phyloP scores from a whole-genome alignment of 106 monocot genomes.

The Phalaenopsis aphrodite region DNA sequence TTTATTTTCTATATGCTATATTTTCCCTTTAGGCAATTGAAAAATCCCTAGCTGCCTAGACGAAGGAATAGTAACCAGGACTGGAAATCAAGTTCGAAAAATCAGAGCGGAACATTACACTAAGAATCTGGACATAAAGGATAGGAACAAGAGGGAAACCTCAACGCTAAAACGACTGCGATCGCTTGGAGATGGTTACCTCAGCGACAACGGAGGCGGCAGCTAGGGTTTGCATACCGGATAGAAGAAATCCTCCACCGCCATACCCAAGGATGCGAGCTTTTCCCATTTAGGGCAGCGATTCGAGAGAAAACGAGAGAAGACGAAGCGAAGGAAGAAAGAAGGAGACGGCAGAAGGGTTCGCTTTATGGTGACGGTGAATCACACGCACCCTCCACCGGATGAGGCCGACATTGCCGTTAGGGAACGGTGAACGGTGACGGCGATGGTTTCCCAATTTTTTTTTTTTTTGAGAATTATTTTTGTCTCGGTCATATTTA shows the following conservation, averaged over 20 bases:
- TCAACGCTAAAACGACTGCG: constrained; percentile 9
- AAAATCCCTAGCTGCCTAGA: background rate
- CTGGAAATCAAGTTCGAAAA: background rate
- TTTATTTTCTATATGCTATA: background rate
- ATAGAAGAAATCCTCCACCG: background rate
- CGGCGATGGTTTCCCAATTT: background rate
- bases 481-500: background rate
- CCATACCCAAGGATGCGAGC: background rate
- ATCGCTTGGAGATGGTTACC: constrained; percentile 17
- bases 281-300: constrained; percentile 7
- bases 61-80: background rate
- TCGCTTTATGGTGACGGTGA: constrained; percentile 17
- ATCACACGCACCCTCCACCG: constrained; percentile 25
- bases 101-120: background rate
- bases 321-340: background rate
- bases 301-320: background rate
- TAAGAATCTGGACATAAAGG: background rate
- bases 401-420: constrained; percentile 22
- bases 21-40: background rate
- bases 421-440: background rate
- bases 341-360: constrained; percentile 1
- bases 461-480: background rate
- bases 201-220: constrained; percentile 5
- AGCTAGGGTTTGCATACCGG: background rate
- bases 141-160: constrained; percentile 1